Conservation (phyloP, 106 monocot genomes). For the Hemerocallis citrina region DNA sequence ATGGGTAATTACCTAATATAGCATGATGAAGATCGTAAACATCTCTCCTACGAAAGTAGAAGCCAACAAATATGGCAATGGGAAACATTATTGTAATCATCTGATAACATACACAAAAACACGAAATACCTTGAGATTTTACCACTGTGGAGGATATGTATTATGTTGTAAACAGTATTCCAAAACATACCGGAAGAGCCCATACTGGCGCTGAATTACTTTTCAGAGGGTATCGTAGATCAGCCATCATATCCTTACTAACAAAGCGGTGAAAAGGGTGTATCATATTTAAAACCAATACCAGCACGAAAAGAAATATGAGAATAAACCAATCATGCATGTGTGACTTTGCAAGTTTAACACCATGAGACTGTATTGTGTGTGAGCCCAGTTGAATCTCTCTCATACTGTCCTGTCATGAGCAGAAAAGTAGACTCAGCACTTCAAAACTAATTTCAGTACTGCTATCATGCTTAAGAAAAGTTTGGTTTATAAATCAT, state of each 20-base stretch:
- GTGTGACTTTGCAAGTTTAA: slow-evolving; percentile 30
- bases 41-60: slow-evolving; percentile 63
- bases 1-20: slow-evolving; percentile 28
- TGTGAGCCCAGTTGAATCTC: slow-evolving; percentile 28
- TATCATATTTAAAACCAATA: slow-evolving; percentile 13
- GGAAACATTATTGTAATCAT: slow-evolving; percentile 52
- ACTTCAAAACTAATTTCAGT: no score
- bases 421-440: neutral
- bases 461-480: no score
- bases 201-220: slow-evolving; percentile 35
- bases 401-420: slow-evolving; percentile 28
- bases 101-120: slow-evolving; percentile 11
- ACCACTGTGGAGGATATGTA: neutral
- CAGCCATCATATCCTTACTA: slow-evolving; percentile 47
- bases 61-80: slow-evolving; percentile 24
- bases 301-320: slow-evolving; percentile 18
- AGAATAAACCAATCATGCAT: slow-evolving; percentile 50
- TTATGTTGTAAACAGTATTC: no score
- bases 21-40: slow-evolving; percentile 67
- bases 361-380: slow-evolving; percentile 38
- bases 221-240: slow-evolving; percentile 52
- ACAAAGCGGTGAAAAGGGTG: slow-evolving; percentile 46
- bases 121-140: neutral
- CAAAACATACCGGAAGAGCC: slow-evolving; percentile 39
- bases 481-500: no score